Evolutionary conservation across 2,329 filamentous ascomycete genomes (phyloP).

Genomic region (Myrmaecium sp.): DNA sequence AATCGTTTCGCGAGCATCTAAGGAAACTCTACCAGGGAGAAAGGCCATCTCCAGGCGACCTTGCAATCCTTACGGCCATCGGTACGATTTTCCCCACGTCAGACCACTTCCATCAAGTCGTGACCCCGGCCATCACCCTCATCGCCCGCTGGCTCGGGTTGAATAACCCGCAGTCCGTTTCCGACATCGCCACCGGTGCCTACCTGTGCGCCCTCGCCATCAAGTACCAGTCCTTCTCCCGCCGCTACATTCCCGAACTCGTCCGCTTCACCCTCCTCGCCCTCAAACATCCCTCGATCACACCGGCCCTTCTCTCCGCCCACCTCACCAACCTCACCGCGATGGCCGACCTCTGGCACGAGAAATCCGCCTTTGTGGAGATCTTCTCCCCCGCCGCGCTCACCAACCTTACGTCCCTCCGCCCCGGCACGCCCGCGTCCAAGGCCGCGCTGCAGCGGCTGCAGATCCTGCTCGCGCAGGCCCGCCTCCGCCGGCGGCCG

Average conservation of each 20-base stretch:
- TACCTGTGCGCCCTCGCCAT: slow-evolving; percentile 66
- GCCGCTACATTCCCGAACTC: slow-evolving; percentile 78
- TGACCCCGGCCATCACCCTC: slow-evolving; percentile 76
- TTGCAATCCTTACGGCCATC: slow-evolving; percentile 70
- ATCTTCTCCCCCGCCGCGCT: slow-evolving; percentile 48
- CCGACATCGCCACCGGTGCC: slow-evolving; percentile 55
- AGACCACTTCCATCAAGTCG: slow-evolving; percentile 91
- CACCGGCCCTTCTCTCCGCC: slow-evolving; percentile 35
- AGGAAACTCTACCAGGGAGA: slow-evolving; percentile 35
- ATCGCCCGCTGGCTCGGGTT: slow-evolving; percentile 73
- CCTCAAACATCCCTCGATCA: slow-evolving; percentile 30
- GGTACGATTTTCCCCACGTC: slow-evolving; percentile 81
- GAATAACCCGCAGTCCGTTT: slow-evolving; percentile 46
- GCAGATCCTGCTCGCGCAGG: slow-evolving; percentile 40
- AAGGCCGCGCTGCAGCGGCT: slow-evolving; percentile 44
- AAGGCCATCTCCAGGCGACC: slow-evolving; percentile 47
- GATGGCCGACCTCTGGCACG: slow-evolving; percentile 56
- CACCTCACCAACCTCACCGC: slow-evolving; percentile 48
- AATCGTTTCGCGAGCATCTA: slow-evolving; percentile 61
- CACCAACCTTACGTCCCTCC: slow-evolving; percentile 13
- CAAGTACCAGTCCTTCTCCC: slow-evolving; percentile 69
- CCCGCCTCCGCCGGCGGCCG: slow-evolving; percentile 53
- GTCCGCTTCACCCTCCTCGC: slow-evolving; percentile 68
- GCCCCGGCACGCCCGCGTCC: slow-evolving; percentile 10
- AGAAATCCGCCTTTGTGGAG: slow-evolving; percentile 59